A percentile compares a stretch with the other conserved stretches of the same genome.
Conservation (phyloP, 2,329 filamentous ascomycete genomes). For the Aspergillus tanneri region DNA sequence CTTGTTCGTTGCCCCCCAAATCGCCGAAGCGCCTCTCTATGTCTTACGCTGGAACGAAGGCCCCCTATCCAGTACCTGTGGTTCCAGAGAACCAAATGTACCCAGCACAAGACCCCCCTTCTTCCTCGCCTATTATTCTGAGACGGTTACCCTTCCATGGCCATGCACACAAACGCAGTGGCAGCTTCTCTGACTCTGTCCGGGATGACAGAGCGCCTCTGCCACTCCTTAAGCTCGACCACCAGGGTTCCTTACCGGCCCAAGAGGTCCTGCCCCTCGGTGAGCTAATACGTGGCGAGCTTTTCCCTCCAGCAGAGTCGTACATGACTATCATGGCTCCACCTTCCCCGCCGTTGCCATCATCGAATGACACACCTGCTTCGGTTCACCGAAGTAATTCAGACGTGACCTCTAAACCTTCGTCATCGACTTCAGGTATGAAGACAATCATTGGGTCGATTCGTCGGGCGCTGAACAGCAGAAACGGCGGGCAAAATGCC, state of each 20-base stretch:
- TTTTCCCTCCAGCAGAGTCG: slow-evolving; percentile 78
- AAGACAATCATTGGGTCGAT: slow-evolving; percentile 84
- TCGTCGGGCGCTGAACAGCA: slow-evolving; percentile 72
- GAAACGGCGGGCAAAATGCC: slow-evolving; percentile 38
- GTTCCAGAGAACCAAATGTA: slow-evolving; percentile 30
- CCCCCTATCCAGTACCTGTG: slow-evolving; percentile 45
- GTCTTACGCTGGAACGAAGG: slow-evolving; percentile 33
- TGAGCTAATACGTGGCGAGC: slow-evolving; percentile 80
- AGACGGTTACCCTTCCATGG: slow-evolving; percentile 50
- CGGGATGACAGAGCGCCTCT: slow-evolving; percentile 63
- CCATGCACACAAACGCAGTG: slow-evolving; percentile 74
- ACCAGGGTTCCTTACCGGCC: slow-evolving; percentile 47
- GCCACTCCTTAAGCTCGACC: slow-evolving; percentile 47
- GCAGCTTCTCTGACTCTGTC: slow-evolving; percentile 81
- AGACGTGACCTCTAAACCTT: slow-evolving; percentile 28
- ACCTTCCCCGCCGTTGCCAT: slow-evolving; percentile 44
- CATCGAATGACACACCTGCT: slow-evolving; percentile 25
- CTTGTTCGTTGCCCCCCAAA: slow-evolving; percentile 59
- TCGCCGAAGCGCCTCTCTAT: slow-evolving; percentile 41
- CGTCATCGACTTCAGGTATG: slow-evolving; percentile 62
- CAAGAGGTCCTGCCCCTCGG: slow-evolving; percentile 70
- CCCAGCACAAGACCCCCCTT: slow-evolving; percentile 29
- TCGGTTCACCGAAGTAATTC: slow-evolving; percentile 32
- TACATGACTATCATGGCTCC: slow-evolving; percentile 68
- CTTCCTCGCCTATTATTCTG: slow-evolving; percentile 31